Base-by-base conservation (phyloP, 2,329 filamentous ascomycete genomes). In the Cercospora nicotianae region DNA sequence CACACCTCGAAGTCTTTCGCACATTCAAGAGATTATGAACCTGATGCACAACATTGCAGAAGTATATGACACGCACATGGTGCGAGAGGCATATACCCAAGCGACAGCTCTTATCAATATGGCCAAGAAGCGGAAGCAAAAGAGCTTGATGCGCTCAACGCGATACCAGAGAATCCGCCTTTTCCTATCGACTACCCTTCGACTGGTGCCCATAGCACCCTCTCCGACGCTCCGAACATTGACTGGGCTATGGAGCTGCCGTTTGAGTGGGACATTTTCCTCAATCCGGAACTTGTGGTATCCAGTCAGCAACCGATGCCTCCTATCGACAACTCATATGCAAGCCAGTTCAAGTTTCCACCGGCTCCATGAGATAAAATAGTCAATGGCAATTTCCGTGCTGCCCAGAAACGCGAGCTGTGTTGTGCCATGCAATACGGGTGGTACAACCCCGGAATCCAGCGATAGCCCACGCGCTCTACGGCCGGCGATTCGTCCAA, bases 31-130 rank as follows among this genome's bases (percentile, higher is more conserved):
- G 20, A 76, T 76, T 1, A 79, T 82, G 75, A 74, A 76, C n/a
- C 74, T 78, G 2, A 72, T 83, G 45, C 77, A 78, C 60, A 74
- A 77, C 23, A 78, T 82, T n/a, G 77, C 77, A 2, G 72, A 77
- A 28, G 72, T 73, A 2, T 75, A 81, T 30, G 75, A 79, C 72
- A 78, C 77, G 3, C 77, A 77, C 65, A 77, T 78, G 73, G 78
- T 77, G 2, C 76, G 74, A 2, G 80, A 82, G 66, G 80, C 80
- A 3, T 77, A 77, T 68, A 77, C 74, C 31, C 77, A 78, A 65
- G 77, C 77, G 9, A 69, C 71, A 6, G 73, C 73, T 18, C 67
- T 78, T 58, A 75, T 78, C 8, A 65, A 70, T 8, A 78, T 78
- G 77, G 73, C 73, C 13, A 71, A 73, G 18, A 71, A 69, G 53